These are phyloP conservation scores for Cicer cuneatum DNA, from an alignment of 306 rosid species.

Conservation along the genomic window DNA sequence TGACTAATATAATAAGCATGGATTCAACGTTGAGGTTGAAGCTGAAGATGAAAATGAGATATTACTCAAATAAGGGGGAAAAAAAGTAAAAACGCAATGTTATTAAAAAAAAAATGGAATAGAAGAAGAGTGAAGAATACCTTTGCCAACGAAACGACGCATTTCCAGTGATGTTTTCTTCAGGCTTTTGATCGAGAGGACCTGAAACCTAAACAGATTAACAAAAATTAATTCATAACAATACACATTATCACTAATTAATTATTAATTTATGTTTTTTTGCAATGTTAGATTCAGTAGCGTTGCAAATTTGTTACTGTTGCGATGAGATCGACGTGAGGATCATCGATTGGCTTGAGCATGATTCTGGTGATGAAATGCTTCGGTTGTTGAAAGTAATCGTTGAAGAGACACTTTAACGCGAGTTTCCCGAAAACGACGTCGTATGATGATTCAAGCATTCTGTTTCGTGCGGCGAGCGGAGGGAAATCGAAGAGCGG, in stretches of 20 bases:
- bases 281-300: slow-evolving; percentile 8
- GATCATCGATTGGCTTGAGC: slow-evolving; percentile 97
- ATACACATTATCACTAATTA: not conserved
- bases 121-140: slow-evolving; percentile 33
- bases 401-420: slow-evolving; percentile 76
- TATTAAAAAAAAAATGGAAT: not conserved
- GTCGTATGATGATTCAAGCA: slow-evolving; percentile 85
- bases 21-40: not conserved
- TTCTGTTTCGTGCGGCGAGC: slow-evolving; percentile 91
- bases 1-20: not conserved
- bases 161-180: slow-evolving; percentile 67
- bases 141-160: slow-evolving; percentile 97
- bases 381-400: slow-evolving; percentile 74
- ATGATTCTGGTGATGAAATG: slow-evolving; percentile 76
- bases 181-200: slow-evolving; percentile 78
- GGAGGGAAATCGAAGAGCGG: slow-evolving; percentile 98
- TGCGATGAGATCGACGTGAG: slow-evolving; percentile 92
- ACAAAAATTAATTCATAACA: slow-evolving; percentile 42
- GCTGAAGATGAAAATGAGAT: not conserved
- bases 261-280: not conserved
- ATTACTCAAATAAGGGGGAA: not conserved
- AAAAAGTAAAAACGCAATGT: not conserved
- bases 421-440: slow-evolving; percentile 88
- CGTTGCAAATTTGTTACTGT: slow-evolving; percentile 44
- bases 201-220: slow-evolving; percentile 76